These are phyloP conservation scores for Saksenaea oblongispora DNA, from an alignment of 371 early-diverging fungal species.

Conservation along the genomic window DNA sequence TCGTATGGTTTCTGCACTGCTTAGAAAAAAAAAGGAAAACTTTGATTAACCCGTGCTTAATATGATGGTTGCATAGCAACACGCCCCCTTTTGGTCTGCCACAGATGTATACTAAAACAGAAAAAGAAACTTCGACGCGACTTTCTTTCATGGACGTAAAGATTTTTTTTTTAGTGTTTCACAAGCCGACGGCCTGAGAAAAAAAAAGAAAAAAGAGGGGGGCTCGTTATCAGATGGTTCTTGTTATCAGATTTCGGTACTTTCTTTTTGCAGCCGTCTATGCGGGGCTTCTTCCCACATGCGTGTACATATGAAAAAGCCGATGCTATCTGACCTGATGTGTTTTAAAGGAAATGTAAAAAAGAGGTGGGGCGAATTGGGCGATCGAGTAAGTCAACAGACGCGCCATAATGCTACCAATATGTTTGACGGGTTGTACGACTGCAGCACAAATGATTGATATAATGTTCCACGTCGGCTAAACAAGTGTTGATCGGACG, in stretches of 20 bases:
- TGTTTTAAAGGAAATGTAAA: not conserved
- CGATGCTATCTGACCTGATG: too few relatives aligned
- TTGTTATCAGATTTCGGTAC: constrained; percentile 1
- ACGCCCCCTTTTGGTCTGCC: too few relatives aligned
- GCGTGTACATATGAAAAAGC: not conserved
- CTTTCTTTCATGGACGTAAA: not conserved
- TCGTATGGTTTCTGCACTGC: not conserved
- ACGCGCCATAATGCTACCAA: not conserved
- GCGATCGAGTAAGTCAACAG: not conserved
- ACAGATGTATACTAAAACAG: not conserved
- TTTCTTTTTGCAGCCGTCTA: not conserved
- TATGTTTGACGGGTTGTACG: constrained; percentile 3
- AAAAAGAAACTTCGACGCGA: not conserved
- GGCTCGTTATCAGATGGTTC: constrained; percentile 6
- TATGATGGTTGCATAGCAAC: too few relatives aligned
- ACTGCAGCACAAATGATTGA: constrained; percentile 3
- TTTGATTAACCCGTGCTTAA: not conserved
- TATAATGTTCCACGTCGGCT: constrained; percentile 1
- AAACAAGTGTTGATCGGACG: constrained; percentile 1
- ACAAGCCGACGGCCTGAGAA: not conserved
- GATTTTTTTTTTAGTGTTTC: not conserved
- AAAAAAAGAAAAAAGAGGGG: not conserved
- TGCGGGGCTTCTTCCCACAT: not conserved
- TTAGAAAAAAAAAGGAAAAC: not conserved
- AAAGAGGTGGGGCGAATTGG: not conserved